Conservation (phyloP, 495 filamentous ascomycete genomes). For the Tuber borchii region DNA sequence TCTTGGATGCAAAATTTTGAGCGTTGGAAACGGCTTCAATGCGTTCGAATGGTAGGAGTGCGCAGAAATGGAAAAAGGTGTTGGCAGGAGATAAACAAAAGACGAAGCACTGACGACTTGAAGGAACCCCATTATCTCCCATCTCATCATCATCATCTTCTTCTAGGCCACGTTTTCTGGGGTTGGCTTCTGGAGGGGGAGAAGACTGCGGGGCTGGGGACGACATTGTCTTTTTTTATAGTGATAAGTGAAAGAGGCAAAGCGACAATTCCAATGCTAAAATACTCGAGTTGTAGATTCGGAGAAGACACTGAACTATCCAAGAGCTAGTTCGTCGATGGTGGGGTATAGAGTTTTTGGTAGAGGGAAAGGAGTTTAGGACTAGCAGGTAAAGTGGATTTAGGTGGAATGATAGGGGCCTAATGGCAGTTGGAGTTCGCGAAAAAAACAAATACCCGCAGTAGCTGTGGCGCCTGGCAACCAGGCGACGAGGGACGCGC, state of each 20-base stretch:
- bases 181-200: conserved; percentile 35
- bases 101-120: conserved; percentile 29
- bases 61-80: too few species aligned
- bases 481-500: neutral
- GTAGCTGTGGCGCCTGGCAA: neutral
- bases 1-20: neutral
- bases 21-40: neutral
- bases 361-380: neutral
- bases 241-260: neutral
- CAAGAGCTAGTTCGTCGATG: conserved; percentile 7
- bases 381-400: neutral
- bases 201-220: conserved; percentile 38
- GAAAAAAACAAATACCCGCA: neutral
- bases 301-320: neutral
- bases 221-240: conserved; percentile 24
- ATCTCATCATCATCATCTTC: conserved; percentile 38
- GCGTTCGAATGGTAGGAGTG: neutral
- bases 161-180: conserved; percentile 36
- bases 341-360: neutral
- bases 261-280: neutral
- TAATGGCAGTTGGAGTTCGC: neutral
- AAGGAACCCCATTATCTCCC: conserved; percentile 31
- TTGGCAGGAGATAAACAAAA: neutral
- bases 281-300: neutral
- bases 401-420: neutral